Evolutionary conservation across 306 rosid species (phyloP), one percentile per base, ranked within the genome.

Genomic region (Dalbergia oliveri): DNA sequence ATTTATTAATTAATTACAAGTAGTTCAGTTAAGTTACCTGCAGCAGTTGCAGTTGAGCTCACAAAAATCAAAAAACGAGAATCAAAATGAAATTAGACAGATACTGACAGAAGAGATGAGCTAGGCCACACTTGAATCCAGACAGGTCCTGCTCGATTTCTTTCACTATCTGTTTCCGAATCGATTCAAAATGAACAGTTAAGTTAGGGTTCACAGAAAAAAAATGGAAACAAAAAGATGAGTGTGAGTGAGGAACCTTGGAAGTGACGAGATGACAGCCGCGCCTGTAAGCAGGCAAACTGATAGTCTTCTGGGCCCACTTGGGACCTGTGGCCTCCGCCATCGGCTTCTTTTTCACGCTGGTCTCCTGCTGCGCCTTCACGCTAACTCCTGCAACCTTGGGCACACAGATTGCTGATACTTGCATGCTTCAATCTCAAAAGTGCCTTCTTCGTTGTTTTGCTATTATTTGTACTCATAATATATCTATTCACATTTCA

Each of bases 191-290:
- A 26, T 2, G 31, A 18, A 2, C 8, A 33, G 69, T 1, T 19
- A 68, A 9, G 54, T 72, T 83, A 83, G 89, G 85, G 87, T 73
- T 70, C 80, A 18, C 0, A 6, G 16, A 21, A n/a, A 15, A 8
- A 54, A 3, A 54, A 12, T 50, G 26, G 31, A 53, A 59, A 9
- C 5, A 51, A 18, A 51, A 54, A 1, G 4, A 16, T n/a, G 43
- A 13, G 47, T 1, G 41, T n/a, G n/a, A 26, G 13, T n/a, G 5
- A 9, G 26, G 75, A 3, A 88, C 97, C 97, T 91, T 86, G 13
- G 97, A 88, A 54, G 98, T 94, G 81, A 94, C 85, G 82, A 94
- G 97, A 80, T 94, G 98, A 62, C 97, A 94, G 33, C 98, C 98
- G 23, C 97, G 94, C 50, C 77, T 80, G 50, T 81, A 90, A 8